A percentile compares a stretch with the other conserved stretches of the same genome.
phyloP scores from a whole-genome alignment of 129 eudicot species.

The Centrapalus pauciflorus region DNA sequence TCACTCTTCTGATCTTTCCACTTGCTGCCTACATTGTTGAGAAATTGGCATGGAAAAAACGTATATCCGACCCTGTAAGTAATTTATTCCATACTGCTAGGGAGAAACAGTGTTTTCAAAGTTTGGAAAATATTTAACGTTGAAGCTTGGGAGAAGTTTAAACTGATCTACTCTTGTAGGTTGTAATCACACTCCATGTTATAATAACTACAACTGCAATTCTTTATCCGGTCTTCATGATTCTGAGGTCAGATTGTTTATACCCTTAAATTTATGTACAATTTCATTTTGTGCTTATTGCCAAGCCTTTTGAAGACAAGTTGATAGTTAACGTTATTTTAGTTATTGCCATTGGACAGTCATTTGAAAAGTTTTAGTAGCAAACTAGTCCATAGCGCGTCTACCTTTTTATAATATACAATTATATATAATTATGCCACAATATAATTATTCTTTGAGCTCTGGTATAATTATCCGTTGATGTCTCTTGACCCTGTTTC shows the following conservation, averaged over 20 bases:
- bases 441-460: neutral
- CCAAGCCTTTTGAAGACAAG: neutral
- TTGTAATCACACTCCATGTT: conserved; percentile 50
- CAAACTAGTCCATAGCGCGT: neutral
- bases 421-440: neutral
- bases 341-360: neutral
- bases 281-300: neutral
- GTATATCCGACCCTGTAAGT: conserved; percentile 65
- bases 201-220: conserved; percentile 48
- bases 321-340: neutral
- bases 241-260: conserved; percentile 51
- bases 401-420: neutral
- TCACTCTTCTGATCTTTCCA: conserved; percentile 63
- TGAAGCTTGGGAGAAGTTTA: neutral
- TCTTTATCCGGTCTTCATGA: conserved; percentile 69
- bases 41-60: conserved; percentile 60
- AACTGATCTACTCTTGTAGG: conserved; percentile 42
- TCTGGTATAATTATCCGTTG: neutral
- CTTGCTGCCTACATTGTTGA: conserved; percentile 77
- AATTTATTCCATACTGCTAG: neutral
- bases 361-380: neutral
- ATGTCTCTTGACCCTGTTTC: neutral
- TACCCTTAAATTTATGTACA: neutral
- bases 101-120: conserved; percentile 6
- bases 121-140: neutral